These are phyloP conservation scores for Cladosporium austrohemisphaericum DNA, from an alignment of 2,329 filamentous ascomycete genomes.

Conservation along the genomic window DNA sequence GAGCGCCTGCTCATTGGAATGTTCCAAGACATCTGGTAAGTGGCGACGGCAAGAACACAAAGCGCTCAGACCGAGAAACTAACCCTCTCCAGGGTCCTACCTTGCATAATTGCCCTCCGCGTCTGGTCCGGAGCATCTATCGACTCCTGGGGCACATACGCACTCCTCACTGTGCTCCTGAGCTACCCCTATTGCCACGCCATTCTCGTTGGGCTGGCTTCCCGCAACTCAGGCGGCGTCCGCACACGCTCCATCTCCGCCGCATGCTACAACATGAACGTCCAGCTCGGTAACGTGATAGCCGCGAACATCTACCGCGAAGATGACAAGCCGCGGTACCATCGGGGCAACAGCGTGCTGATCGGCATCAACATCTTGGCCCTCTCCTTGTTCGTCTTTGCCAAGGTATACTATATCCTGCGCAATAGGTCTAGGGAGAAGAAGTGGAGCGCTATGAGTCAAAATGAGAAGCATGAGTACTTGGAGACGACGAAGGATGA, in stretches of 20 bases:
- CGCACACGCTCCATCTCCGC: conserved; percentile 42
- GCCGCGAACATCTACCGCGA: conserved; percentile 49
- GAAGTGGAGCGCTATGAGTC: conserved; percentile 38
- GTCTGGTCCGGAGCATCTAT: conserved; percentile 26
- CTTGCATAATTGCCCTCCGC: conserved; percentile 38
- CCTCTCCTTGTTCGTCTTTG: conserved; percentile 40
- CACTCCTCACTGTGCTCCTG: conserved; percentile 38
- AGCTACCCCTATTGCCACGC: conserved; percentile 44
- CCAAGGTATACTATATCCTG: conserved; percentile 34
- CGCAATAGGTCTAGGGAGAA: conserved; percentile 30
- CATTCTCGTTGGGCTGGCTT: conserved; percentile 42
- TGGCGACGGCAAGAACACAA: too few relatives aligned
- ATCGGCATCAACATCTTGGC: conserved; percentile 50
- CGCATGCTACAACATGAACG: conserved; percentile 39
- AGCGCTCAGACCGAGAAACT: too few relatives aligned
- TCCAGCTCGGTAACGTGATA: conserved; percentile 46
- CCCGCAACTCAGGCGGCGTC: conserved; percentile 41
- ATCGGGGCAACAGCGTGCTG: conserved; percentile 52
- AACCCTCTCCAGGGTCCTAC: conserved; percentile 30
- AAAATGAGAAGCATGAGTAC: conserved; percentile 34
- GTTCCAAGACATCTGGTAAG: conserved; percentile 38
- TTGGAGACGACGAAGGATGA: conserved; percentile 35
- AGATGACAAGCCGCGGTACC: conserved; percentile 54
- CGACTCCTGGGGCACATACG: conserved; percentile 39
- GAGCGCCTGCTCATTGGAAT: conserved; percentile 48